Base-by-base conservation (phyloP, 352 stramenopile genomes). In the Blastocystis sp. region DNA sequence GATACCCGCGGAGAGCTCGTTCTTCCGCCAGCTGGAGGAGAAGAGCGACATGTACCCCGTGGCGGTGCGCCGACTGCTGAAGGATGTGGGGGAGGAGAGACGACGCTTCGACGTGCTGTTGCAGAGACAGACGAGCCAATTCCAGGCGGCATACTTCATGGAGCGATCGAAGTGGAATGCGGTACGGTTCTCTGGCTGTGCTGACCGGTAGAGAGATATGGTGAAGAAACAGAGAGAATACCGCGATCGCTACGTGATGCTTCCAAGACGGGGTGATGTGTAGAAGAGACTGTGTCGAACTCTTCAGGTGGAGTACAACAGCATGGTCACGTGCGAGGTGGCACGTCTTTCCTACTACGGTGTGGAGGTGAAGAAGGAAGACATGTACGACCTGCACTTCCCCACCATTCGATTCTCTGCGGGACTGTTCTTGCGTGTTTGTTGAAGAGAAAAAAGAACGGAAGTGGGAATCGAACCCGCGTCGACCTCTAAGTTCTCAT, bases 271-370 rank as follows among this genome's bases (percentile, higher is more conserved):
- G 24, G 68, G n/a, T 81, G 9, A 81, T 19, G 34, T 38, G 71
- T 81, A 81, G 71, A 64, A 81, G 38, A 17, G 19, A 61, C 52
- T 81, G 1, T 81, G 71, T 38, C 71, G 71, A 10, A 64, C 1
- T 4, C 71, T 81, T 3, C 71, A 81, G 40, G 7, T 81, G 1
- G 19, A 81, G 52, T 81, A 81, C 57, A 81, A 81, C 52, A 64
- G 40, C 21, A 48, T 81, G 43, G 66, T 81, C 11, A 42, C n/a
- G 10, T 52, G n/a, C 1, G 43, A 81, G 59, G 4, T 81, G 6
- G n/a, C 21, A 1, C 40, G 52, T 59, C 59, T 81, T 10, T 9
- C 28, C 9, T 66, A 64, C 52, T 68, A 65, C 42, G 43, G 71
- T 17, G 52, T 65, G 10, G 24, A 68, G 19, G 52, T n/a, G 14